Conservation (phyloP, 2,329 filamentous ascomycete genomes). For the Aspergillus felis region DNA sequence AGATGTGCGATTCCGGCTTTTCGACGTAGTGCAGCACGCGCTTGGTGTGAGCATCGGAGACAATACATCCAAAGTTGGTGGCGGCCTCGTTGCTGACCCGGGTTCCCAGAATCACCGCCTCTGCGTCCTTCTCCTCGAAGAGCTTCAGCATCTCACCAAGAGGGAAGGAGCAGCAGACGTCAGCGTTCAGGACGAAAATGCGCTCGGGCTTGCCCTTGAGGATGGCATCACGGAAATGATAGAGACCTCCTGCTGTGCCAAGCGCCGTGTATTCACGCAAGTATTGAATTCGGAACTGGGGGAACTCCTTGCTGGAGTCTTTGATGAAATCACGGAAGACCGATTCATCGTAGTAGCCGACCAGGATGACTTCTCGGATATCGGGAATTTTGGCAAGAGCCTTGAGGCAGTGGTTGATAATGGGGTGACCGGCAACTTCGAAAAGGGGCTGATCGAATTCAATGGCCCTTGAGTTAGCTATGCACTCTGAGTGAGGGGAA, state of each 20-base stretch:
- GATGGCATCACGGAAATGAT: constrained; percentile 98
- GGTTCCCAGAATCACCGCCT: constrained; percentile 93
- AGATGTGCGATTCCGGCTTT: constrained; percentile 96
- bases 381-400: constrained; percentile 86
- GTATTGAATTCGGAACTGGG: constrained; percentile 86
- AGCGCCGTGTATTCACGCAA: constrained; percentile 95
- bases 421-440: constrained; percentile 95
- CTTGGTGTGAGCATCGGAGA: constrained; percentile 87
- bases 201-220: constrained; percentile 91
- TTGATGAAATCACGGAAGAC: constrained; percentile 99
- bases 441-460: constrained; percentile 71
- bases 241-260: constrained; percentile 91
- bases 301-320: constrained; percentile 78
- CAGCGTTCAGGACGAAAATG: constrained; percentile 95
- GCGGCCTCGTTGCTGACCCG: constrained; percentile 86
- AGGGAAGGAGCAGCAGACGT: constrained; percentile 98
- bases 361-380: constrained; percentile 94
- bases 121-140: constrained; percentile 91
- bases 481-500: constrained; percentile 12
- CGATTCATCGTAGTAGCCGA: constrained; percentile 97
- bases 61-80: constrained; percentile 96
- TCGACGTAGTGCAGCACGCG: constrained; percentile 98
- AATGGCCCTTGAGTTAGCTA: constrained; percentile 1
- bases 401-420: constrained; percentile 95
- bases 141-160: constrained; percentile 92